phyloP scores from a whole-genome alignment of 352 stramenopile species.

The Phytophthora boehmeriae region DNA sequence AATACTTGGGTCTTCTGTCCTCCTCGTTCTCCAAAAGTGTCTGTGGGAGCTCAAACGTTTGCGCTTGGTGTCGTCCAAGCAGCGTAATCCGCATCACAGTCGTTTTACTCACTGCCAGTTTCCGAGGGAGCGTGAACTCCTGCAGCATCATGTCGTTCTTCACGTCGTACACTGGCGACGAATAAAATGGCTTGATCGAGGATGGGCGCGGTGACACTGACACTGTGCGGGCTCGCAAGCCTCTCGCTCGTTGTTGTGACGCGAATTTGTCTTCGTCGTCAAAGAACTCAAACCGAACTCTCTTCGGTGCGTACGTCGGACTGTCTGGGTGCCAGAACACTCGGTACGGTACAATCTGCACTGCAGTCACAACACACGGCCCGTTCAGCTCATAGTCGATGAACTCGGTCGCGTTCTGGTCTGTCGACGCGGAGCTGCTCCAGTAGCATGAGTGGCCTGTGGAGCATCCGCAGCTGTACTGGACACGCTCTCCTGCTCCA shows the following conservation, averaged over 20 bases:
- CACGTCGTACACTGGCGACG: constrained; percentile 55
- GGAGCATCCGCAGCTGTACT: constrained; percentile 75
- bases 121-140: constrained; percentile 55
- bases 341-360: constrained; percentile 80
- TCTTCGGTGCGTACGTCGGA: constrained; percentile 73
- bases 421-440: constrained; percentile 79
- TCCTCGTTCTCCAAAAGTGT: constrained; percentile 47
- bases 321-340: constrained; percentile 82
- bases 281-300: constrained; percentile 80
- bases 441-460: constrained; percentile 81
- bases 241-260: constrained; percentile 10
- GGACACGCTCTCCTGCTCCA: constrained; percentile 59
- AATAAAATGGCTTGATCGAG: constrained; percentile 54
- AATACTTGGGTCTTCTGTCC: constrained; percentile 70
- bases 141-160: constrained; percentile 80
- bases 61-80: constrained; percentile 68
- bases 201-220: constrained; percentile 13
- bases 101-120: constrained; percentile 47
- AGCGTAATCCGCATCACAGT: constrained; percentile 66
- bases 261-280: constrained; percentile 32
- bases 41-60: constrained; percentile 72
- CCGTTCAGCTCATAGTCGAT: constrained; percentile 76
- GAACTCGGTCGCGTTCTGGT: constrained; percentile 64
- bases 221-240: constrained; percentile 10
- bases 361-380: constrained; percentile 57